Evolutionary conservation across 2,329 filamentous ascomycete species (phyloP), one percentile per base, ranked within the genome.

Genomic region (Chaetomium sp.): DNA sequence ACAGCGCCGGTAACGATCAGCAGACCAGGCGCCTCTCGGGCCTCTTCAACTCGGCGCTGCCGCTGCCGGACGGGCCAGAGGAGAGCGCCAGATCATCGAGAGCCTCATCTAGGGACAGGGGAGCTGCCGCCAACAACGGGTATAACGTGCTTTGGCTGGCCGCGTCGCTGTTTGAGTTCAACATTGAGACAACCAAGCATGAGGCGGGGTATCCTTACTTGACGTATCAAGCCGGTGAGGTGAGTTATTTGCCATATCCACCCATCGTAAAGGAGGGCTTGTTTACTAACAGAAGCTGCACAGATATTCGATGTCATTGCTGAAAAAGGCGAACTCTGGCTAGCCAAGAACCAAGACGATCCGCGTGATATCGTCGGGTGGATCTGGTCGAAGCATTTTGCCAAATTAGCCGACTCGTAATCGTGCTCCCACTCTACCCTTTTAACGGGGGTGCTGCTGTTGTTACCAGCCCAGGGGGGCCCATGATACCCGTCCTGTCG

Each of bases 341-440:
- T 99, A 64, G 95, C 95, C 60, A 92, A 92, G 77, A 99, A 99
- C 75, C 95, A 99, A 78, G 95, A 99, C 74, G 95, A 99, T 76
- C 81, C 87, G 1, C 83, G 81, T 12, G 85, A 90, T 69, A 84
- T 88, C 69, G 88, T 98, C 38, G 95, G 95, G 59, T 99, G 95
- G 95, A 97, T 99, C 73, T 99, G 95, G 95, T 96, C 93, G 73
- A 97, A 97, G 77, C 95, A 99, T 79, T 99, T 99, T 82, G 90
- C 90, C 60, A 87, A 85, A 74, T 74, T 87, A 68, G 85, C 84
- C 57, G 85, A 87, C 49, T 64, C 61, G 35, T 62, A 50, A 56
- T 29, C 50, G 50, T 57, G 6, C 2, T 53, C 45, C 33, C n/a
- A 19, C 38, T 5, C 13, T n/a, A n/a, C 16, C 38, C 19, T 42